Conservation (phyloP, 345 rosid species). For the Atalantia buxifolia region DNA sequence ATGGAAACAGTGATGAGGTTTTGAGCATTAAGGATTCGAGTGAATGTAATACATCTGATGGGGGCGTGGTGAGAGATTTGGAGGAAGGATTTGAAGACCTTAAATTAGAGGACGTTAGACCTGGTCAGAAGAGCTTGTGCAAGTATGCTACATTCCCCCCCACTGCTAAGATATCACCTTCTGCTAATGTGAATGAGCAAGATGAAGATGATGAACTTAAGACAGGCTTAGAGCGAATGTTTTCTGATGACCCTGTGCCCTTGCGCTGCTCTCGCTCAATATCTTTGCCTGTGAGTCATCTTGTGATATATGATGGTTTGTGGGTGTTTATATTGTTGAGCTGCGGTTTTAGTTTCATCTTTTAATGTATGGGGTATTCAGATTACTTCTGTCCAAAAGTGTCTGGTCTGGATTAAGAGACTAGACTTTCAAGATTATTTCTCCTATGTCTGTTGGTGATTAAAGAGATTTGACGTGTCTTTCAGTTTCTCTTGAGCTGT, state of each 20-base stretch:
- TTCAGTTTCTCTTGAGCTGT: neutral
- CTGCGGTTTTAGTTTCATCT: neutral
- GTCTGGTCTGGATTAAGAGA: no score
- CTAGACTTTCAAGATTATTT: neutral
- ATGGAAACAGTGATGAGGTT: conserved; percentile 18
- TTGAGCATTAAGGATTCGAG: conserved; percentile 24
- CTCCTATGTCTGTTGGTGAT: neutral
- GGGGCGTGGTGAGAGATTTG: conserved; percentile 31
- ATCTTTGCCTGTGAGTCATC: conserved; percentile 38
- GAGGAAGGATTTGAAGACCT: conserved; percentile 33
- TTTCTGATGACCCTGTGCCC: conserved; percentile 25
- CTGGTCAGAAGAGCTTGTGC: conserved; percentile 19
- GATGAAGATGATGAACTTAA: conserved; percentile 35
- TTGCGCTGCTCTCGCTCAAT: conserved; percentile 1
- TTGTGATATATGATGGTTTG: neutral
- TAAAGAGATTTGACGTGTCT: neutral
- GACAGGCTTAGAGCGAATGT: conserved; percentile 29
- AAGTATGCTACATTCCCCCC: conserved; percentile 28
- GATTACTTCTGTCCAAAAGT: neutral
- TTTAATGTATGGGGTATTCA: neutral
- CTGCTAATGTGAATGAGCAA: conserved; percentile 24
- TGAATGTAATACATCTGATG: conserved; percentile 28
- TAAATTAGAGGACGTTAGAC: conserved; percentile 14
- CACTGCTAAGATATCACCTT: conserved; percentile 11
- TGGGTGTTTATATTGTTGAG: conserved; percentile 1